A percentile compares a stretch with the other conserved stretches of the same genome.
Evolutionary conservation across 2,329 filamentous ascomycete species (phyloP).

Genomic region (Nectriaceae sp.): DNA sequence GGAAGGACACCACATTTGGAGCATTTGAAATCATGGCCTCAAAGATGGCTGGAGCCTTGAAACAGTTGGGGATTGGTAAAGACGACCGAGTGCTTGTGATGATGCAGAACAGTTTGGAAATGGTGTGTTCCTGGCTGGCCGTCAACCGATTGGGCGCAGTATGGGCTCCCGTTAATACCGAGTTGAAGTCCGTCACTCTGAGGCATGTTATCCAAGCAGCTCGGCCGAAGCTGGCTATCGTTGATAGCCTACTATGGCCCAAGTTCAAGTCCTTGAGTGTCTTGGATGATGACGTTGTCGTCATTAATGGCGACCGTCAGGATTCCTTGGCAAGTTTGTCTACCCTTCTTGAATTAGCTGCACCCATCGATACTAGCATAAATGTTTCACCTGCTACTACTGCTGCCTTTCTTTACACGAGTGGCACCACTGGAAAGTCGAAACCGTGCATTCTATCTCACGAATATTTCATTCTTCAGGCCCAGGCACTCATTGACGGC

Average conservation of each 20-base stretch:
- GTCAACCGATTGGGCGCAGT: constrained; percentile 6
- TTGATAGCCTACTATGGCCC: not conserved
- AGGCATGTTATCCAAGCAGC: constrained; percentile 7
- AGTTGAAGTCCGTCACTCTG: constrained; percentile 5
- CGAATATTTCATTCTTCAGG: constrained; percentile 9
- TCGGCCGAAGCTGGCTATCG: constrained; percentile 1
- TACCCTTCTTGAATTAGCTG: not conserved
- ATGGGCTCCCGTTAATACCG: constrained; percentile 8
- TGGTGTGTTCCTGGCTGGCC: constrained; percentile 2
- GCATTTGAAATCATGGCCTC: not conserved
- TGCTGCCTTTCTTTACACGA: constrained; percentile 9
- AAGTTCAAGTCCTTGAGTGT: not conserved
- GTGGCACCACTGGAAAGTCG: constrained; percentile 10
- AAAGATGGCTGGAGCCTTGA: constrained; percentile 1
- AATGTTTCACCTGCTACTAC: constrained; percentile 1
- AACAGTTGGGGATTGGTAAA: not conserved
- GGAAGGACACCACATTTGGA: constrained; percentile 1
- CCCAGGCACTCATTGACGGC: constrained; percentile 2
- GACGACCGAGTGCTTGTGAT: constrained; percentile 4
- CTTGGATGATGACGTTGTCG: not conserved
- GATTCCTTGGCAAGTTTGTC: not conserved
- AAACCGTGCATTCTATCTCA: constrained; percentile 7
- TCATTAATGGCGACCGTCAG: not conserved
- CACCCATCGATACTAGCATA: not conserved
- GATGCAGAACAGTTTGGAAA: constrained; percentile 6